These are phyloP conservation scores for Aspergillus costaricaensis DNA, from an alignment of 2,329 filamentous ascomycete species.

Conservation along the genomic window DNA sequence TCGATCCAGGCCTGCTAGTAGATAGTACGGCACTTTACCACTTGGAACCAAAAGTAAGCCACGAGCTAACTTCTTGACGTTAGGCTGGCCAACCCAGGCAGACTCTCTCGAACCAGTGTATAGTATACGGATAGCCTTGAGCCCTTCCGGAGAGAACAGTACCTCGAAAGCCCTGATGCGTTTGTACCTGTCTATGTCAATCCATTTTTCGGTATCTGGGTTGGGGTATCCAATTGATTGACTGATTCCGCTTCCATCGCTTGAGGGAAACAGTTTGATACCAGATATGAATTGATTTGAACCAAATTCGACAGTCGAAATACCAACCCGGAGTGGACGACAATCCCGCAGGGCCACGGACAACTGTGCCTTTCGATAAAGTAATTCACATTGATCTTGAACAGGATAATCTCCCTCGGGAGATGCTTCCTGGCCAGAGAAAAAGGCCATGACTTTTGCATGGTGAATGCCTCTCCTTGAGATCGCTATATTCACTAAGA, in stretches of 20 bases:
- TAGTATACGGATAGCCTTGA: slow-evolving; percentile 10
- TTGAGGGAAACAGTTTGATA: neutral
- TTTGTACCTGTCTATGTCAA: neutral
- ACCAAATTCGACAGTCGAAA: slow-evolving; percentile 15
- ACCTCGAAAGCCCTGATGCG: neutral
- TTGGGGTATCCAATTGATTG: slow-evolving; percentile 8
- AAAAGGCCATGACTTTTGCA: neutral
- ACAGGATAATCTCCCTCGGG: neutral
- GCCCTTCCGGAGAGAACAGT: slow-evolving; percentile 9
- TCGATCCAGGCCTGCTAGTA: slow-evolving; percentile 13
- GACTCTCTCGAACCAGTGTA: slow-evolving; percentile 1
- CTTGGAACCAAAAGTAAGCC: slow-evolving; percentile 2
- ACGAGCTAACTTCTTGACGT: neutral
- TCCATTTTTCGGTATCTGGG: neutral
- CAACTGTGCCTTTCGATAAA: neutral
- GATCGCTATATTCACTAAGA: neutral
- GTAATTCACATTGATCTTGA: slow-evolving; percentile 5
- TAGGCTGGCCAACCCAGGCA: slow-evolving; percentile 12
- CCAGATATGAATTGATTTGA: slow-evolving; percentile 9
- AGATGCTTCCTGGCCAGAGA: slow-evolving; percentile 1
- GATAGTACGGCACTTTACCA: neutral
- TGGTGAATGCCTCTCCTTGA: neutral
- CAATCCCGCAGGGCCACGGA: neutral
- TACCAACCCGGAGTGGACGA: neutral
- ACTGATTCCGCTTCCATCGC: neutral